Conservation (phyloP, 148 eudicot genomes). For the Suaeda aralocaspica region DNA sequence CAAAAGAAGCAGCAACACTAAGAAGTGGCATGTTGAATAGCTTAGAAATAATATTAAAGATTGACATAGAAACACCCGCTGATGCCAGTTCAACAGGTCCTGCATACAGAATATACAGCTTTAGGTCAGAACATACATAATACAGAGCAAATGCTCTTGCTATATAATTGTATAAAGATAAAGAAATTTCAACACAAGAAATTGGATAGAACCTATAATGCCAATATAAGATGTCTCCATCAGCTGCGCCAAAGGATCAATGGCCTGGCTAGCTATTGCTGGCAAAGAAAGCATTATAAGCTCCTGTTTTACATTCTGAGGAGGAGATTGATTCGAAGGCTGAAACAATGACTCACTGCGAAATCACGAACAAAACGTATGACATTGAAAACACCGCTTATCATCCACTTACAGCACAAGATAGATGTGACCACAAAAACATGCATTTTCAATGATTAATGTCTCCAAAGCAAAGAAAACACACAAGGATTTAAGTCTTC, state of each 20-base stretch:
- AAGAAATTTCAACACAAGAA: neutral
- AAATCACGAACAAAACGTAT: conserved; percentile 6
- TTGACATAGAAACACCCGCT: conserved; percentile 86
- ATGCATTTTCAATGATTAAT: neutral
- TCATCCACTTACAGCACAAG: neutral
- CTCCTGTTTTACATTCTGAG: conserved; percentile 42
- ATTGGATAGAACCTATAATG: conserved; percentile 50
- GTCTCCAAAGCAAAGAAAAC: neutral
- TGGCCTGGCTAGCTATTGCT: conserved; percentile 85
- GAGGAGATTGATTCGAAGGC: conserved; percentile 24
- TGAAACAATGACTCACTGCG: conserved; percentile 35
- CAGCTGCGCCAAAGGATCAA: conserved; percentile 85
- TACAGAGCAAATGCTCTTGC: neutral
- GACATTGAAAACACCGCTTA: too few species aligned
- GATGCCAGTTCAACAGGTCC: conserved; percentile 90
- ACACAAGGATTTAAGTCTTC: neutral
- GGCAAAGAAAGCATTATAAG: conserved; percentile 70
- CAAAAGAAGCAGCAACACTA: conserved; percentile 92
- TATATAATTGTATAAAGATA: conserved; percentile 1
- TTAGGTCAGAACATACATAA: neutral
- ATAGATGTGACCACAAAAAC: neutral
- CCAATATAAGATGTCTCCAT: conserved; percentile 98
- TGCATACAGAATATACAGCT: conserved; percentile 23
- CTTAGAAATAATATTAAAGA: conserved; percentile 84
- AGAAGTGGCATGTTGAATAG: conserved; percentile 93